phyloP scores from a whole-genome alignment of 306 rosid genomes.

The Citrullus mucosospermus region DNA sequence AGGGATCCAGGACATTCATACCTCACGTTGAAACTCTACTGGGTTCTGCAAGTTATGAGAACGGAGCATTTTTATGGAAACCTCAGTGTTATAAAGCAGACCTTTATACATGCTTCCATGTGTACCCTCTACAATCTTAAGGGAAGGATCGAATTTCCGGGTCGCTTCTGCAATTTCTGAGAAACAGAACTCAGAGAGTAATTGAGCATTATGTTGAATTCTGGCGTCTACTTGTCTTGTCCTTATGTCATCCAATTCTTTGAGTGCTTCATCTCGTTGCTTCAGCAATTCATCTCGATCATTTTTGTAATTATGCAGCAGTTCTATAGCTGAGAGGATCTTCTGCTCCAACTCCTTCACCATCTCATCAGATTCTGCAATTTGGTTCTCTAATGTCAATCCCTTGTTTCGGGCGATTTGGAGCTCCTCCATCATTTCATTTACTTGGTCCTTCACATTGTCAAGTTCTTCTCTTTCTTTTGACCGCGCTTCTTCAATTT shows the following conservation, averaged over 20 bases:
- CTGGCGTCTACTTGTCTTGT: constrained; percentile 36
- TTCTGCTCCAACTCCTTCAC: constrained; percentile 41
- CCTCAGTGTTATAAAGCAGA: constrained; percentile 53
- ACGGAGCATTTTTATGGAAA: constrained; percentile 51
- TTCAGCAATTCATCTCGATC: constrained; percentile 51
- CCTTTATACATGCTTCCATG: constrained; percentile 71
- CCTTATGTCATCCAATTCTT: constrained; percentile 58
- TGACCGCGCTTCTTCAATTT: constrained; percentile 34
- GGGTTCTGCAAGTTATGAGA: constrained; percentile 54
- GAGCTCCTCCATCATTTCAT: constrained; percentile 37
- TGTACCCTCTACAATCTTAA: constrained; percentile 76
- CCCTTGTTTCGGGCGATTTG: constrained; percentile 31
- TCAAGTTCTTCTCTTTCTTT: constrained; percentile 36
- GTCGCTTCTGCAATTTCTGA: constrained; percentile 67
- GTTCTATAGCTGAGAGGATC: constrained; percentile 32
- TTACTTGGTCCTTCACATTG: constrained; percentile 26
- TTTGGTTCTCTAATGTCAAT: constrained; percentile 33
- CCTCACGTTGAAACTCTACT: constrained; percentile 70
- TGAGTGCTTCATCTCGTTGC: constrained; percentile 44
- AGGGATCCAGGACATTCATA: constrained; percentile 10
- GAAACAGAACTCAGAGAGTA: constrained; percentile 48
- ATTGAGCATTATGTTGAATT: constrained; percentile 20
- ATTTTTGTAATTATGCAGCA: constrained; percentile 29
- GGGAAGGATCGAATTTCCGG: constrained; percentile 28
- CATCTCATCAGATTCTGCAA: constrained; percentile 39